Evolutionary conservation across 306 rosid genomes (phyloP).

Genomic region (cucumber (Cucumis sativus)): Cucumber_9930_V3 NC_026658.2:23685001-23685500

Average conservation of each 20-base stretch:
- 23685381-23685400: not conserved
- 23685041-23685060: not conserved
- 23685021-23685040: not conserved
- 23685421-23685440: not conserved
- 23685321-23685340: conserved; percentile 53
- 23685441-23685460: conserved; percentile 7
- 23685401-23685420: not conserved
- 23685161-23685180: not conserved
- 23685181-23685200: not conserved
- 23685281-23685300: conserved; percentile 49
- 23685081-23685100: not conserved
- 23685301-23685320: conserved; percentile 64
- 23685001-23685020: not conserved
- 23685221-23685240: not conserved
- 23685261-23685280: not conserved
- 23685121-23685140: not conserved
- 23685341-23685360: conserved; percentile 64
- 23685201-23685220: not conserved
- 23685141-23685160: not conserved
- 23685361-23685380: conserved; percentile 44
- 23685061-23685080: not conserved
- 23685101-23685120: not conserved
- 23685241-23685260: not conserved
- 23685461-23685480: conserved; percentile 43
- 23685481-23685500: conserved; percentile 69